These are phyloP conservation scores for Psidium friedrichsthalianum DNA, from an alignment of 345 rosid genomes.

Conservation along the genomic window DNA sequence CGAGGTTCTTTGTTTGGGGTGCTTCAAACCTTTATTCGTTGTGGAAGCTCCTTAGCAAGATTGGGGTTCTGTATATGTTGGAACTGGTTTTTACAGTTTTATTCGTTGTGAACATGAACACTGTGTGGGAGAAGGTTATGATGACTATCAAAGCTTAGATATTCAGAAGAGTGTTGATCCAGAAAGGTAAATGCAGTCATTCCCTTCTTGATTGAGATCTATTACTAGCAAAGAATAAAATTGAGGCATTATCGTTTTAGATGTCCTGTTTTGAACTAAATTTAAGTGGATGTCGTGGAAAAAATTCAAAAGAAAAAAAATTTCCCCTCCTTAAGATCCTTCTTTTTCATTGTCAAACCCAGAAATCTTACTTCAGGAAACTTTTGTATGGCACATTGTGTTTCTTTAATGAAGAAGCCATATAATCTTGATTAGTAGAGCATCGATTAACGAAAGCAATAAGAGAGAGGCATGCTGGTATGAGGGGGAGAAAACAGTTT, in stretches of 20 bases:
- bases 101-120: slow-evolving; percentile 61
- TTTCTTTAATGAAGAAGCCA: background rate
- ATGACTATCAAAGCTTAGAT: slow-evolving; percentile 66
- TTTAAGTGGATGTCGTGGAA: background rate
- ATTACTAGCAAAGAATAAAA: background rate
- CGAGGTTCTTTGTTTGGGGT: no score
- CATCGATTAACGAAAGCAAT: background rate
- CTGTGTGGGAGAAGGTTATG: slow-evolving; percentile 85
- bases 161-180: slow-evolving; percentile 68
- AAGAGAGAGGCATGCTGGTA: background rate
- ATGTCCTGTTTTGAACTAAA: background rate
- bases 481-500: background rate
- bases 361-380: background rate
- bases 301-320: background rate
- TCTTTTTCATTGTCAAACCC: background rate
- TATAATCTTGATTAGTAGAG: background rate
- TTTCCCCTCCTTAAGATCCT: background rate
- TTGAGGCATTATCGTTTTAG: background rate
- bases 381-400: background rate
- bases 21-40: slow-evolving; percentile 5
- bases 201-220: background rate
- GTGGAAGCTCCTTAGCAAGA: slow-evolving; percentile 61
- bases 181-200: slow-evolving; percentile 44
- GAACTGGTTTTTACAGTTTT: slow-evolving; percentile 79
- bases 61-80: slow-evolving; percentile 56